Conservation (phyloP, 352 stramenopile species). For the Pythium periplocum region DNA sequence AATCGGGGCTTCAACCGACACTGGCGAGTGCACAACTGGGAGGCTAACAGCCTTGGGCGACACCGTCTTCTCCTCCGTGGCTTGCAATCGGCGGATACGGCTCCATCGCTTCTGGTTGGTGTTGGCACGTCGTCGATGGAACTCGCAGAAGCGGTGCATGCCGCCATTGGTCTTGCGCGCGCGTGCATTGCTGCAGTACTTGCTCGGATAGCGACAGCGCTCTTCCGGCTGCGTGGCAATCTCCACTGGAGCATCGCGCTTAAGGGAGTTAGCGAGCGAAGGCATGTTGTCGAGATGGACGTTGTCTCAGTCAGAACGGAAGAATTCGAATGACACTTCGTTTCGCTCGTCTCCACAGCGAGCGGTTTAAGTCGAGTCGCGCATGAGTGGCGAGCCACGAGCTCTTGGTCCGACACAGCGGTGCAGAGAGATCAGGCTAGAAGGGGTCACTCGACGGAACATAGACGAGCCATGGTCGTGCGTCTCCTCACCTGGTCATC, state of each 20-base stretch:
- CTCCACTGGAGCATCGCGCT: neutral
- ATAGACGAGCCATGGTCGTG: too few relatives aligned
- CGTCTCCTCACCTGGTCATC: too few relatives aligned
- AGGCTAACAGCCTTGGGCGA: neutral
- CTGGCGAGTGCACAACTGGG: neutral
- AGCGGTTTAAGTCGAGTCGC: too few relatives aligned
- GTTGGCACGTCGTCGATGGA: conserved; percentile 9
- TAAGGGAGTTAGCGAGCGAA: neutral
- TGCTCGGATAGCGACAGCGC: conserved; percentile 15
- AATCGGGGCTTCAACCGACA: neutral
- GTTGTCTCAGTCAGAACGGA: too few relatives aligned
- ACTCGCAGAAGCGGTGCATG: conserved; percentile 18
- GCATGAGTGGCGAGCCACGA: too few relatives aligned
- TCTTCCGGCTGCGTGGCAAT: neutral
- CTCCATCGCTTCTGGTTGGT: conserved; percentile 17
- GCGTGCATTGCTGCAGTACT: conserved; percentile 11
- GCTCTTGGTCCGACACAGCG: too few relatives aligned
- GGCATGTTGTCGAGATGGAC: neutral
- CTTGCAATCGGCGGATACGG: conserved; percentile 2
- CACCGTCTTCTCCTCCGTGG: conserved; percentile 3
- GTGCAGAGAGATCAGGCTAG: too few relatives aligned
- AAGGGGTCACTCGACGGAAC: too few relatives aligned
- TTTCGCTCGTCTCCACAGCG: too few relatives aligned
- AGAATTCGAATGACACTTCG: too few relatives aligned
- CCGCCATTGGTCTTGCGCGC: conserved; percentile 11